Percentiles rank a stretch among this genome's conserved stretches.
These are phyloP conservation scores for Kwoniella sp. DNA, from an alignment of 768 basidiomycete species.

Conservation along the genomic window DNA sequence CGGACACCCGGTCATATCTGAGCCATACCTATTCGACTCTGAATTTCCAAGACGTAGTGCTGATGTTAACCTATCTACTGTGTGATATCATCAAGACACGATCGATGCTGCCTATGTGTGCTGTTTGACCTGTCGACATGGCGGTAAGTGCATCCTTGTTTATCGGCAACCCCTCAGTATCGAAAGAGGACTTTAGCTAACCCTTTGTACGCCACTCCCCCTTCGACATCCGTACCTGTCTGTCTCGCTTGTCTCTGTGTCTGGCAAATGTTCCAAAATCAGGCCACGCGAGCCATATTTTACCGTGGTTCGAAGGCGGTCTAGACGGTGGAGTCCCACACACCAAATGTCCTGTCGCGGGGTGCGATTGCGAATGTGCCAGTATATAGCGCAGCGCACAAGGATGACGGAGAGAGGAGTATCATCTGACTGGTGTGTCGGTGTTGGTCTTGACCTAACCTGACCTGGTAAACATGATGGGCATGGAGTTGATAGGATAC, in stretches of 20 bases:
- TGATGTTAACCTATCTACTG: not conserved
- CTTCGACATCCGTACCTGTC: too few species aligned
- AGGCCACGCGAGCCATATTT: constrained; percentile 52
- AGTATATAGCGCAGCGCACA: constrained; percentile 33
- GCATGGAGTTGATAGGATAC: too few species aligned
- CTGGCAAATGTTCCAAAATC: not conserved
- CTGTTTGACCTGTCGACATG: constrained; percentile 51
- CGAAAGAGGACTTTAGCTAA: not conserved
- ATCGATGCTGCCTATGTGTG: constrained; percentile 48
- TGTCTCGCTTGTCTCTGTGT: too few species aligned
- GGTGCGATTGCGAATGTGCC: constrained; percentile 51
- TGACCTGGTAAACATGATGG: too few species aligned
- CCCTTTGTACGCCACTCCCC: too few species aligned
- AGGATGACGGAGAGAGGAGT: too few species aligned
- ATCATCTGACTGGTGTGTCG: too few species aligned
- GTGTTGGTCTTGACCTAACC: too few species aligned
- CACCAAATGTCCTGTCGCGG: constrained; percentile 48
- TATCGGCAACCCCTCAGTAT: too few species aligned
- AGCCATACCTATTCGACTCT: too few species aligned
- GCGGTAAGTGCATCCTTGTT: constrained; percentile 25
- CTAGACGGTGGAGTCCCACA: constrained; percentile 43
- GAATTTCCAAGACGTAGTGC: not conserved
- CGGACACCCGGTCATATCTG: not conserved
- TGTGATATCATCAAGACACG: constrained; percentile 25
- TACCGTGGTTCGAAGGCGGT: constrained; percentile 55